Evolutionary conservation across 345 rosid genomes (phyloP).

Genomic region (Populus tremula): DNA sequence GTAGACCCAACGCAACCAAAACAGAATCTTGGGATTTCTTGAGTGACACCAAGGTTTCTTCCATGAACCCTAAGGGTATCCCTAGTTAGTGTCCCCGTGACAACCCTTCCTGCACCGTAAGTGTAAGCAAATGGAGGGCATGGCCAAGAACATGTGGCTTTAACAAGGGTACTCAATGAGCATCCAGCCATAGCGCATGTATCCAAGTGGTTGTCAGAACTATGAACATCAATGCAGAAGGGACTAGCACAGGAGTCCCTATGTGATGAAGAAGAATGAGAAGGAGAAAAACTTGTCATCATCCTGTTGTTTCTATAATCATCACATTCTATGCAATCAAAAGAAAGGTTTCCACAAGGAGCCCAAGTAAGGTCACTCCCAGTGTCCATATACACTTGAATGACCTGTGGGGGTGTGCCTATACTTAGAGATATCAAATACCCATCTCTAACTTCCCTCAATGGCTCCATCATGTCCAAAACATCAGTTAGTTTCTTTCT

Average conservation of each 20-base stretch:
- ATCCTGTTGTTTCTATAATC: constrained; percentile 46
- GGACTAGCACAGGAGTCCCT: constrained; percentile 59
- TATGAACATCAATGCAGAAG: constrained; percentile 59
- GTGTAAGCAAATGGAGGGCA: constrained; percentile 88
- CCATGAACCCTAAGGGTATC: constrained; percentile 62
- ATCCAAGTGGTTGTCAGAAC: constrained; percentile 73
- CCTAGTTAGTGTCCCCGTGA: constrained; percentile 55
- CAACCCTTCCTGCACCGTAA: constrained; percentile 70
- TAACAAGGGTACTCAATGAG: constrained; percentile 54
- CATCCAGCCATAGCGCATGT: constrained; percentile 68
- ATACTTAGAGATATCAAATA: constrained; percentile 61
- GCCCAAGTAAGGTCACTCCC: constrained; percentile 95
- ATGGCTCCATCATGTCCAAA: constrained; percentile 45
- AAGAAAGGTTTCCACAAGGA: constrained; percentile 73
- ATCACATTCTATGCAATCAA: constrained; percentile 71
- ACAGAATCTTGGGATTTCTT: constrained; percentile 51
- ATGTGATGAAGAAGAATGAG: constrained; percentile 51
- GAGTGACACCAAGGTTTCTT: constrained; percentile 18
- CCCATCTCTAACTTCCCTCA: constrained; percentile 72
- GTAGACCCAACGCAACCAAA: constrained; percentile 73
- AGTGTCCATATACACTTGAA: constrained; percentile 78
- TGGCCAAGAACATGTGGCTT: constrained; percentile 56
- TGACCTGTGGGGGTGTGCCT: constrained; percentile 75
- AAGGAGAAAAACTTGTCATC: constrained; percentile 52
- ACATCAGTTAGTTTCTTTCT: constrained; percentile 28